phyloP scores from a whole-genome alignment of 2,329 filamentous ascomycete species.

The Torrubiellomyces zombiae region DNA sequence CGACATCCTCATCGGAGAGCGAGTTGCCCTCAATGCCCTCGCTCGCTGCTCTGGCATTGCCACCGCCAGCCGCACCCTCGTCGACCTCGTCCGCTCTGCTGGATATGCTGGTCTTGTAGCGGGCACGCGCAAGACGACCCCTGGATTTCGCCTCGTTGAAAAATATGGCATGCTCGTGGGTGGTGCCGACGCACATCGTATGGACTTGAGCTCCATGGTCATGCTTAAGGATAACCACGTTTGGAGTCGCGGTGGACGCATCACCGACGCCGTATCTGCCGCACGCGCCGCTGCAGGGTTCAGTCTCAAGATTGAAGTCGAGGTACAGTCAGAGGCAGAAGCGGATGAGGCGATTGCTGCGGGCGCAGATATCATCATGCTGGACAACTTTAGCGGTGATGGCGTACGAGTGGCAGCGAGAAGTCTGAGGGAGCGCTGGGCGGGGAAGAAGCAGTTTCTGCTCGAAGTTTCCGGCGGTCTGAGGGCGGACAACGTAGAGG shows the following conservation, averaged over 20 bases:
- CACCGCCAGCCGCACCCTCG: conserved; percentile 42
- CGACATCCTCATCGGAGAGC: conserved; percentile 70
- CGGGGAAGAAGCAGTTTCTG: conserved; percentile 54
- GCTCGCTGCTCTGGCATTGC: conserved; percentile 86
- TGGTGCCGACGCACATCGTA: conserved; percentile 78
- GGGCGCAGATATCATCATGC: conserved; percentile 90
- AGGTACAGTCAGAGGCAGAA: conserved; percentile 76
- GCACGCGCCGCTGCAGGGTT: conserved; percentile 79
- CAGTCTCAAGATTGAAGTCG: conserved; percentile 86
- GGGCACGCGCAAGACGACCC: conserved; percentile 91
- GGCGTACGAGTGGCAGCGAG: conserved; percentile 60
- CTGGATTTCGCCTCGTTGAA: conserved; percentile 85
- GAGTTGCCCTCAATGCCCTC: conserved; percentile 81
- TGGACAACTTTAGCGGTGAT: conserved; percentile 82
- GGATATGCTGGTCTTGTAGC: conserved; percentile 78
- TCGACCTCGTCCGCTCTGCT: conserved; percentile 38
- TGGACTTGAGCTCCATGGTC: conserved; percentile 86
- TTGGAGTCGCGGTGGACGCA: conserved; percentile 76
- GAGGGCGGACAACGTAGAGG: conserved; percentile 65
- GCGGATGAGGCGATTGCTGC: conserved; percentile 83
- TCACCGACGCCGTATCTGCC: conserved; percentile 68
- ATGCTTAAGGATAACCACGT: conserved; percentile 99
- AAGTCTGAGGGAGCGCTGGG: conserved; percentile 67
- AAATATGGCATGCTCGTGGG: conserved; percentile 97
- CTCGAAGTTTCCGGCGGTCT: conserved; percentile 88